Conservation (phyloP, 2,329 filamentous ascomycete genomes). For the Cadophora luteo-olivacea region DNA sequence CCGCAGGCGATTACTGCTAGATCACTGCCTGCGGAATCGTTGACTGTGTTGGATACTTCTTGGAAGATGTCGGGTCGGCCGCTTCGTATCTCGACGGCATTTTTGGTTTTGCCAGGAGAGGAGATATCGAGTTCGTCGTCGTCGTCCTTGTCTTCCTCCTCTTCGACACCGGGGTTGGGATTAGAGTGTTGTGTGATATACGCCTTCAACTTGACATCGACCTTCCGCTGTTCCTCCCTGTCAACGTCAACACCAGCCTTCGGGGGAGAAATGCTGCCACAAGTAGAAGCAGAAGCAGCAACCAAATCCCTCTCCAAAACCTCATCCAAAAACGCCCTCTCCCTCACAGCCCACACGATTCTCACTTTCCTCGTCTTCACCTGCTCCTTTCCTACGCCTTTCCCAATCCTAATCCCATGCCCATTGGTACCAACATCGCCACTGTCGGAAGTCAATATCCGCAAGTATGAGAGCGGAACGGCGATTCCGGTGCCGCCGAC, state of each 20-base stretch:
- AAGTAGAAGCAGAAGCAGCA: not conserved
- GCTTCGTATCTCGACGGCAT: no score
- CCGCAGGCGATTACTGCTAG: not conserved
- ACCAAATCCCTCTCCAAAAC: not conserved
- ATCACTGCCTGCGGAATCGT: not conserved
- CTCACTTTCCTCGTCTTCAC: not conserved
- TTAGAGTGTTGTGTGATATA: no score
- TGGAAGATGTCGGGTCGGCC: not conserved
- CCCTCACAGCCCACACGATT: conserved; percentile 5
- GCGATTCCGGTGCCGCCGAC: not conserved
- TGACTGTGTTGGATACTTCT: not conserved
- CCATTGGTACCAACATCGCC: not conserved
- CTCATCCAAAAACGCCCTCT: not conserved
- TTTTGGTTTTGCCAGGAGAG: no score
- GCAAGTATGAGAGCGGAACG: not conserved
- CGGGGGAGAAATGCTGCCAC: no score
- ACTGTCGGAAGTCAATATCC: not conserved
- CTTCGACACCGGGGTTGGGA: no score
- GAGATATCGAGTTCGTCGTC: no score
- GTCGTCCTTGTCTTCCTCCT: no score
- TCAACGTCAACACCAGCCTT: no score
- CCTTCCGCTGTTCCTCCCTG: no score
- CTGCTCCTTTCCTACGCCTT: no score
- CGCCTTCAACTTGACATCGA: no score
- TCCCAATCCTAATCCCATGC: no score